Evolutionary conservation across 2,329 filamentous ascomycete species (phyloP).

Genomic region (Exserohilum rostratum): DNA sequence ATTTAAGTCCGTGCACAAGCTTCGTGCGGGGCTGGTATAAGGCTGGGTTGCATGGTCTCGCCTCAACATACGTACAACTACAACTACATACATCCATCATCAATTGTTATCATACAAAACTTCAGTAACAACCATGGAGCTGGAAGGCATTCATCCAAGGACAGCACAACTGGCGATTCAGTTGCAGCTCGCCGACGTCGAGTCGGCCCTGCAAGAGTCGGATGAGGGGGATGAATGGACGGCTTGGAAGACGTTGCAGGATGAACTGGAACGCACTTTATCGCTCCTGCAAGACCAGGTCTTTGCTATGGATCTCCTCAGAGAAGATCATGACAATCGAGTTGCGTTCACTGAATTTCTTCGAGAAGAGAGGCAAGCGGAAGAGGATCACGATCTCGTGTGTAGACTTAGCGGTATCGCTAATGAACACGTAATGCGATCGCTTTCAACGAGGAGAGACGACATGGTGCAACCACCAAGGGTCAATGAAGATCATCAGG

Average conservation of each 20-base stretch:
- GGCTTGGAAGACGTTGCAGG: not conserved
- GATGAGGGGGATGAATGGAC: not conserved
- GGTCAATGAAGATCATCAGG: not conserved
- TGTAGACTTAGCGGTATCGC: not conserved
- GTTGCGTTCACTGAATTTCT: constrained; percentile 3
- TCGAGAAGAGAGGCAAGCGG: constrained; percentile 20
- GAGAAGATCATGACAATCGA: constrained; percentile 5
- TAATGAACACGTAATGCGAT: not conserved
- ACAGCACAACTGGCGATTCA: constrained; percentile 13
- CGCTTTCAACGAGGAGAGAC: not conserved
- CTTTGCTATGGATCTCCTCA: constrained; percentile 15
- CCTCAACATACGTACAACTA: not conserved
- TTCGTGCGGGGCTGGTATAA: too few species aligned
- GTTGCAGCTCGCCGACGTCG: constrained; percentile 19
- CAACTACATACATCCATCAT: not conserved
- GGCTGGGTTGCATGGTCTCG: not conserved
- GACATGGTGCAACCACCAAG: not conserved
- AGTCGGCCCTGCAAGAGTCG: constrained; percentile 2
- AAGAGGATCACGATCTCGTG: constrained; percentile 15
- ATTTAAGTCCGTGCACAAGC: too few species aligned
- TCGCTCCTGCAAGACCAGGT: constrained; percentile 7
- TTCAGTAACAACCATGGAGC: constrained; percentile 6
- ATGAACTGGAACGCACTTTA: constrained; percentile 4
- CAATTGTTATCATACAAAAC: not conserved
- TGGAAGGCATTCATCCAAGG: constrained; percentile 11